Base-by-base conservation (phyloP, 805 yeast genomes). In the Candida adriatica region DNA sequence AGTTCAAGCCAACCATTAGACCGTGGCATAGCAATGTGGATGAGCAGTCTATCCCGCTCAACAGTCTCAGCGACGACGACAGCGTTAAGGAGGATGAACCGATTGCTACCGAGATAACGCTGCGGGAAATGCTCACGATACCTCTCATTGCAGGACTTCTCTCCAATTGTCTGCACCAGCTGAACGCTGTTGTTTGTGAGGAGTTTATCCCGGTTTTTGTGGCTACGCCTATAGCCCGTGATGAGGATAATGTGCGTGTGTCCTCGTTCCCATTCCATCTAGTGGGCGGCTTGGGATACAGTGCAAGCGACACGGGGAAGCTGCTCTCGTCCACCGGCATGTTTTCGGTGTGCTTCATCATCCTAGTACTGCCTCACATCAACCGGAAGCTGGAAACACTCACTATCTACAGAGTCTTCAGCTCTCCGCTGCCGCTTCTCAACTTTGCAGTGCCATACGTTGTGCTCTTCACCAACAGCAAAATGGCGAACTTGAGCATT, bases 291-390 rank as follows among this genome's bases (percentile, higher is more conserved):
- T 56, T 75, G 38, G 75, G 73, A 6, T 64, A 59, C 47, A 41
- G 49, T 16, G 55, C 75, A 3, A 55, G 56, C 30, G 59, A 62
- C 16, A 72, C 74, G 16, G 81, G 80, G 27, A 45, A 57, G 3
- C 46, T 73, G 31, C 53, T 75, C 20, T 70, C 79, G 6, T 38
- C 62, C 2, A 68, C 74, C 2, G 81, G 80, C n/a, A 44, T 69
- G 11, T 55, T 67, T 24, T 79, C 79, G 6, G 65, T 70, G n/a
- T 41, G 69, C 26, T 56, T 69, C 28, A 66, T 75, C 26, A 33
- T 72, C 28, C 53, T 75, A 26, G 42, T 73, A 5, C 73, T 66
- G 48, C 81, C 81, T 4, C 53, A 52, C 24, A 52, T 73, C 16
- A 79, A 73, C 42, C 53, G 74, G 31, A 53, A 53, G 27, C 65